phyloP scores from a whole-genome alignment of 441 rosid genomes.

The Bruguiera hainesii region DNA sequence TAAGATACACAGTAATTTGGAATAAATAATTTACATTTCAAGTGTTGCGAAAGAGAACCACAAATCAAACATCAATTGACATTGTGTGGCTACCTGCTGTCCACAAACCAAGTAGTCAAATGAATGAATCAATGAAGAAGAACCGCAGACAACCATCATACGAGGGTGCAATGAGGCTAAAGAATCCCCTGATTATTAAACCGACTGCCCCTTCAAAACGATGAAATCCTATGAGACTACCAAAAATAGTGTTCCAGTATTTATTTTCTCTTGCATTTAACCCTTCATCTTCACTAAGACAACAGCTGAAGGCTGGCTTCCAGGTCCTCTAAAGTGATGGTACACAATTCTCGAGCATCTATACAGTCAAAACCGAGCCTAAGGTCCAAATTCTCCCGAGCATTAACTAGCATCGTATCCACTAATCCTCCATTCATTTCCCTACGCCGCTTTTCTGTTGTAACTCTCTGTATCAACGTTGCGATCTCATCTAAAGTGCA shows the following conservation, averaged over 20 bases:
- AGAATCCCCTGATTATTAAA: no score
- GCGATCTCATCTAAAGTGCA: slow-evolving; percentile 66
- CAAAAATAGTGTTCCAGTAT: slow-evolving; percentile 2
- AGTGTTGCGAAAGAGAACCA: no score
- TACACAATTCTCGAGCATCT: slow-evolving; percentile 58
- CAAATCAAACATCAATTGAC: no score
- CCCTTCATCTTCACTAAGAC: slow-evolving; percentile 20
- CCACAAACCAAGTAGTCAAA: slow-evolving; percentile 8
- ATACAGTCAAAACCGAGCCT: slow-evolving; percentile 73
- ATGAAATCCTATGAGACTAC: slow-evolving; percentile 11
- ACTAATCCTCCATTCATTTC: slow-evolving; percentile 89
- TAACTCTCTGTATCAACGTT: slow-evolving; percentile 50
- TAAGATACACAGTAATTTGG: no score
- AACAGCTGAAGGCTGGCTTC: slow-evolving; percentile 60
- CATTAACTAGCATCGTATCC: slow-evolving; percentile 77
- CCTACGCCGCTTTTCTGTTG: slow-evolving; percentile 75
- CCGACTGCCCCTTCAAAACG: not conserved
- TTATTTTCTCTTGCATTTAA: not conserved
- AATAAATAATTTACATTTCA: no score
- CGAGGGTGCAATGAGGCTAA: no score
- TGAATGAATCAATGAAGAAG: slow-evolving; percentile 7
- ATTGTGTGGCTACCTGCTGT: no score
- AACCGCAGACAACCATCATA: not conserved
- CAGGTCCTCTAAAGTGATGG: slow-evolving; percentile 70
- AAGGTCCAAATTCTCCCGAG: slow-evolving; percentile 82